Conservation (phyloP, 2,329 filamentous ascomycete species). For the Ilyonectria sp. region DNA sequence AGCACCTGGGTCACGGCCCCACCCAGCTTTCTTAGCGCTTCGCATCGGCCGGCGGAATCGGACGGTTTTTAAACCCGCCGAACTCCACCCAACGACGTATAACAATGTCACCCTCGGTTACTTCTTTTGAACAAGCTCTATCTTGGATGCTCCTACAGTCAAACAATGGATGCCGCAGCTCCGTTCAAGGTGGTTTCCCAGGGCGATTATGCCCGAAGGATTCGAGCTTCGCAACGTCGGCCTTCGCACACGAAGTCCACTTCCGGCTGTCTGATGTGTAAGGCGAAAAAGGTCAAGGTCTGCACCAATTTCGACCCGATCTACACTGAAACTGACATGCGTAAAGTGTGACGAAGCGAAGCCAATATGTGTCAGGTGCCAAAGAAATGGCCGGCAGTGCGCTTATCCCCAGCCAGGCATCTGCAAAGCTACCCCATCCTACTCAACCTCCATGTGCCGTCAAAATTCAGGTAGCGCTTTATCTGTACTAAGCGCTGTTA, state of each 20-base stretch:
- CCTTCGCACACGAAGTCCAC: slow-evolving; percentile 5
- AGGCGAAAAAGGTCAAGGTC: slow-evolving; percentile 29
- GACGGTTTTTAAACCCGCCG: neutral
- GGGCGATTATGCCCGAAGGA: slow-evolving; percentile 13
- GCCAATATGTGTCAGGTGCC: slow-evolving; percentile 13
- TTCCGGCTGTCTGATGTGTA: slow-evolving; percentile 22
- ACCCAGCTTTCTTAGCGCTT: neutral
- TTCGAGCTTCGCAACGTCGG: neutral
- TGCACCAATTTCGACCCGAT: neutral
- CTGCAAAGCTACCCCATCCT: neutral
- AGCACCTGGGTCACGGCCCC: neutral
- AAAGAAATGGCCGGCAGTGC: slow-evolving; percentile 15
- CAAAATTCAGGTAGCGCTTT: neutral
- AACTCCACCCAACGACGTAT: neutral
- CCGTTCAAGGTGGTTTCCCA: slow-evolving; percentile 19
- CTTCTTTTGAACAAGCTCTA: slow-evolving; percentile 16
- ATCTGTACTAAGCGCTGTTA: neutral
- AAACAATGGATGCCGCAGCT: neutral
- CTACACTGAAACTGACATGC: neutral
- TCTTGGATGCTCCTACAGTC: neutral
- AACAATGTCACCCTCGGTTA: slow-evolving; percentile 13
- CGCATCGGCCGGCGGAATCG: neutral
- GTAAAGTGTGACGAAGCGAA: slow-evolving; percentile 23
- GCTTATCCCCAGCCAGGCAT: neutral
- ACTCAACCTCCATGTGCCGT: neutral